Percentiles rank a stretch among this genome's conserved stretches.
Conservation (phyloP, 345 rosid genomes). For the Mallotus nudiflorus region DNA sequence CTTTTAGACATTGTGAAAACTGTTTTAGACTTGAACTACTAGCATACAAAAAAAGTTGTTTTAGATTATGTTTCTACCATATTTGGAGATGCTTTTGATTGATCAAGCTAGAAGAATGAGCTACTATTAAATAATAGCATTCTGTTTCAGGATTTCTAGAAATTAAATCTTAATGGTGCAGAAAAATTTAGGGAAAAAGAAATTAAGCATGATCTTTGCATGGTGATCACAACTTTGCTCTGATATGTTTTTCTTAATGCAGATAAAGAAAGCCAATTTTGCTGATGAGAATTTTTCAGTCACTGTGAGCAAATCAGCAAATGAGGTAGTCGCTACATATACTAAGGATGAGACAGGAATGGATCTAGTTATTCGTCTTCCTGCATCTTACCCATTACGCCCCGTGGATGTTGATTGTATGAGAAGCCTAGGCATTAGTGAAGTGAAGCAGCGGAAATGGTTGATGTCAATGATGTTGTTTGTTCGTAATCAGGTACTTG, state of each 20-base stretch:
- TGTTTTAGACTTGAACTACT: neutral
- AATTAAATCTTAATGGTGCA: no score
- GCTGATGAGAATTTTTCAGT: conserved; percentile 84
- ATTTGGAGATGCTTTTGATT: neutral
- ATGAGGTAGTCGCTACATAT: conserved; percentile 93
- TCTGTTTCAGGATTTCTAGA: no score
- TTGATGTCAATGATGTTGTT: conserved; percentile 90
- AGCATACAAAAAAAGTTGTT: neutral
- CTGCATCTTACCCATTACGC: conserved; percentile 80
- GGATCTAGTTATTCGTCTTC: conserved; percentile 91
- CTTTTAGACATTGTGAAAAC: neutral
- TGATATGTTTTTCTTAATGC: conserved; percentile 33
- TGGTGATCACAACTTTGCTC: neutral
- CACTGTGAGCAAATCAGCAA: conserved; percentile 85
- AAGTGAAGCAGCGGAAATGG: conserved; percentile 97
- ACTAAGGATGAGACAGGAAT: conserved; percentile 93
- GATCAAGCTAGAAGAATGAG: no score
- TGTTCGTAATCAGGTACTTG: conserved; percentile 85
- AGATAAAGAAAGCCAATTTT: conserved; percentile 86
- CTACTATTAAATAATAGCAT: no score
- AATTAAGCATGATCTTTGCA: neutral
- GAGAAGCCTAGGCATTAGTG: conserved; percentile 90
- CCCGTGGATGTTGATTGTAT: conserved; percentile 81
- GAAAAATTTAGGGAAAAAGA: neutral
- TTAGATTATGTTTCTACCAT: neutral